These are phyloP conservation scores for Licmophora abbreviata DNA, from an alignment of 108 stramenopile genomes.

Conservation along the genomic window DNA sequence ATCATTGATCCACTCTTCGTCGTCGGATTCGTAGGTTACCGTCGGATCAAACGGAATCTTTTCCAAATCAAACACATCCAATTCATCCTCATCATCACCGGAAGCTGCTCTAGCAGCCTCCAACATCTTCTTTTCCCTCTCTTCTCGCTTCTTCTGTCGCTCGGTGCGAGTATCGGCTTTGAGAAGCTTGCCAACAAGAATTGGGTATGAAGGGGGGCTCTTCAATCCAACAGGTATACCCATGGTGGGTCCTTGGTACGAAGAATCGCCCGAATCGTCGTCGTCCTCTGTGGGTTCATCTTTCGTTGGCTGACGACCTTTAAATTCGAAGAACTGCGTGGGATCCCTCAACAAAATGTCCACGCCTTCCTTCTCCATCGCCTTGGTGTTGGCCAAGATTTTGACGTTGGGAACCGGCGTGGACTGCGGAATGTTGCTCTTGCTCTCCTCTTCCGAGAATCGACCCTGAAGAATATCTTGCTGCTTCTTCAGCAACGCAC, in stretches of 20 bases:
- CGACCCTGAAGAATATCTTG: slow-evolving; percentile 48
- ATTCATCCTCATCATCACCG: slow-evolving; percentile 24
- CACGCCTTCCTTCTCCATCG: slow-evolving; percentile 76
- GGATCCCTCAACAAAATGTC: slow-evolving; percentile 61
- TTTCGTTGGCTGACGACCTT: slow-evolving; percentile 19
- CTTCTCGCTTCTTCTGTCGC: slow-evolving; percentile 76
- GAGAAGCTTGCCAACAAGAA: slow-evolving; percentile 48
- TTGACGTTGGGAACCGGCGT: slow-evolving; percentile 58
- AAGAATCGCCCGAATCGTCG: slow-evolving; percentile 2
- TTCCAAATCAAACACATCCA: slow-evolving; percentile 38
- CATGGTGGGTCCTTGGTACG: slow-evolving; percentile 39
- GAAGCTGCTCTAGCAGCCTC: slow-evolving; percentile 64
- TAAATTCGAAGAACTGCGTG: slow-evolving; percentile 74
- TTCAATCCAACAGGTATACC: slow-evolving; percentile 60
- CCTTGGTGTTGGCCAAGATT: slow-evolving; percentile 54
- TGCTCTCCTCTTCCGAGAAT: slow-evolving; percentile 36
- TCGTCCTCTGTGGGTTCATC: slow-evolving; percentile 10
- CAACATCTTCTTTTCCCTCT: slow-evolving; percentile 60
- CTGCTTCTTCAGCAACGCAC: slow-evolving; percentile 58
- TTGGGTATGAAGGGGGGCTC: slow-evolving; percentile 66
- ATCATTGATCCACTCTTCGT: slow-evolving; percentile 65
- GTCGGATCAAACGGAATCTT: slow-evolving; percentile 10
- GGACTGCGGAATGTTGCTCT: slow-evolving; percentile 31
- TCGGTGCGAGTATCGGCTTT: slow-evolving; percentile 68
- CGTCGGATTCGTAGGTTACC: slow-evolving; percentile 21